phyloP scores from a whole-genome alignment of 148 eudicot genomes.

The Rhododendron ferrugineum region DNA sequence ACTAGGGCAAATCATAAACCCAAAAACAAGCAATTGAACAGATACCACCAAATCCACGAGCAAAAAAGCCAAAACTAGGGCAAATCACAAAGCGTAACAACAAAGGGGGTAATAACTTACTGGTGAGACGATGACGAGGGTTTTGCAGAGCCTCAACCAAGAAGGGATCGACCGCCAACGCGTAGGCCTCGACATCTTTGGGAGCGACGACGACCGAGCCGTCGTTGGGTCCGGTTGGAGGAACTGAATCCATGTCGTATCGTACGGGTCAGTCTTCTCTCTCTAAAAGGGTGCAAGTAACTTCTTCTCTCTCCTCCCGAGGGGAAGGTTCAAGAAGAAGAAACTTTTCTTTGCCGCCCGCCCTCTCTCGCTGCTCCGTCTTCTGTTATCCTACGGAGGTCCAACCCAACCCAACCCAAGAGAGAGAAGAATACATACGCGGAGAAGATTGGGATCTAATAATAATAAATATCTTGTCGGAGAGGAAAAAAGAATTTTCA shows the following conservation, averaged over 20 bases:
- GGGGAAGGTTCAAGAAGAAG: constrained; percentile 38
- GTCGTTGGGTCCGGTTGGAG: constrained; percentile 17
- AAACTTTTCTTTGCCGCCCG: not conserved
- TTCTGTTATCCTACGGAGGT: not conserved
- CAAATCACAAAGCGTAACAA: not conserved
- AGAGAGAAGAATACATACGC: not conserved
- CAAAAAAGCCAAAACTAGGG: not conserved
- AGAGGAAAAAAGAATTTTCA: not conserved
- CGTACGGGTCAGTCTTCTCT: not conserved
- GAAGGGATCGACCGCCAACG: constrained; percentile 59
- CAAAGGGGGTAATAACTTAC: constrained; percentile 27
- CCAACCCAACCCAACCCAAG: no score
- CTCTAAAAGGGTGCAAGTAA: constrained; percentile 12
- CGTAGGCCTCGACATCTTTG: constrained; percentile 23
- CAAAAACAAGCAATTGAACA: not conserved
- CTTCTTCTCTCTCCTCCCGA: constrained; percentile 29
- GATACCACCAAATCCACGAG: not conserved
- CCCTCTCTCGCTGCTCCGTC: not conserved
- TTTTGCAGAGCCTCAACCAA: constrained; percentile 90
- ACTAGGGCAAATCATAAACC: not conserved
- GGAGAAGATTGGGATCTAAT: not conserved
- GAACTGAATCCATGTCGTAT: constrained; percentile 34
- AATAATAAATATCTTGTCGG: not conserved
- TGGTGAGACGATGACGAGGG: constrained; percentile 93
- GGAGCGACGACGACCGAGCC: constrained; percentile 10